Percentiles rank a stretch among this genome's conserved stretches.
Evolutionary conservation across 1,284 basidiomycete genomes (phyloP).

Genomic region (Leccinum subatratum): DNA sequence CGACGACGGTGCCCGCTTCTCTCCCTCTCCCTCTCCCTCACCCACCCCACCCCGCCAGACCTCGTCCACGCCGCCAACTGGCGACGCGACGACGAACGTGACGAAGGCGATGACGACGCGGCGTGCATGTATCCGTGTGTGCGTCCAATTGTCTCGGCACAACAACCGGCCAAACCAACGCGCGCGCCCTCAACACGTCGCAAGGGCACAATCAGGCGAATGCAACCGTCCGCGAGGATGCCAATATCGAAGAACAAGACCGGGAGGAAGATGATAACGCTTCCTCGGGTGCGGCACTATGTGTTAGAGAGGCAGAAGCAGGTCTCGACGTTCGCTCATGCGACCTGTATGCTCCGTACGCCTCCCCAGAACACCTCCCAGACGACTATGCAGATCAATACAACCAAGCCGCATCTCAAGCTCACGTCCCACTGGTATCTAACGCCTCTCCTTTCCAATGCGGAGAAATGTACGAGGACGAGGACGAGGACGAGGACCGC

Average conservation of each 20-base stretch:
- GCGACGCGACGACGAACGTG: no score
- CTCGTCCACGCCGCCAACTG: no score
- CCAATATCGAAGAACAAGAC: conserved; percentile 45
- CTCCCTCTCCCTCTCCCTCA: no score
- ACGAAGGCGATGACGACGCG: no score
- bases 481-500: conserved; percentile 35
- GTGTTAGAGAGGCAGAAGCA: conserved; percentile 74
- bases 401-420: conserved; percentile 42
- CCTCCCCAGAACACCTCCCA: conserved; percentile 39
- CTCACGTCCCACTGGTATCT: conserved; percentile 73
- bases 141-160: conserved; percentile 40
- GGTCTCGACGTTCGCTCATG: conserved; percentile 63
- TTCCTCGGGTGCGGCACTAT: conserved; percentile 48
- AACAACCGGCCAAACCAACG: conserved; percentile 90
- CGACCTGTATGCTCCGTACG: conserved; percentile 78
- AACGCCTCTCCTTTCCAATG: neutral
- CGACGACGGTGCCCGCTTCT: no score
- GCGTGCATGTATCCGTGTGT: no score
- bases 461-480: neutral
- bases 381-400: conserved; percentile 48
- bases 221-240: conserved; percentile 56
- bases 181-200: conserved; percentile 76
- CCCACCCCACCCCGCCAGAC: no score
- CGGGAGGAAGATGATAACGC: conserved; percentile 48
- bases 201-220: conserved; percentile 65